Evolutionary conservation across 2,329 filamentous ascomycete genomes (phyloP).

Genomic region (Trichophyton simii): DNA sequence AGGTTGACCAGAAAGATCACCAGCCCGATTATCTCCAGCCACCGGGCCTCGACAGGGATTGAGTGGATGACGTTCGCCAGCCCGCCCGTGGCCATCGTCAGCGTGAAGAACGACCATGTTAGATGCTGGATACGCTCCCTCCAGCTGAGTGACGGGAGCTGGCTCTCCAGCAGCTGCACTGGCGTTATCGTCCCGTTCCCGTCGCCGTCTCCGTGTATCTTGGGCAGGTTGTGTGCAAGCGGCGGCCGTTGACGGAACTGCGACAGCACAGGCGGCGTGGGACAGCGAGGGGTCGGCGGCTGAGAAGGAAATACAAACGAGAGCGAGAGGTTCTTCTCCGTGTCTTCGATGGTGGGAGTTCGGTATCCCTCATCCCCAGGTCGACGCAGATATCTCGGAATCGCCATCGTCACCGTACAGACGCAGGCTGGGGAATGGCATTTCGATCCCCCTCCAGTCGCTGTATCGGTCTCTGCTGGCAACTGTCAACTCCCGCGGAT

Average conservation of each 20-base stretch:
- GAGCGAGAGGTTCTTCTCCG: conserved; percentile 17
- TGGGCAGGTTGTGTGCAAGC: background rate
- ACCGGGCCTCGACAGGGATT: conserved; percentile 1
- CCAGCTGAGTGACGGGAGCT: conserved; percentile 30
- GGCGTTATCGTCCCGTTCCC: background rate
- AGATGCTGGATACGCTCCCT: conserved; percentile 48
- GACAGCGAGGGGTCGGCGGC: background rate
- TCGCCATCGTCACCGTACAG: background rate
- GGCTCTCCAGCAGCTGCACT: conserved; percentile 6
- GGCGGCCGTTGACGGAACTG: conserved; percentile 6
- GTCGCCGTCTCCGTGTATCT: background rate
- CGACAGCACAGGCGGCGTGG: conserved; percentile 7
- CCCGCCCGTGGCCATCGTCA: conserved; percentile 51
- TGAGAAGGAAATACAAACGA: background rate
- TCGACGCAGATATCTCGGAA: conserved; percentile 24
- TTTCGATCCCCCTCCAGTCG: background rate
- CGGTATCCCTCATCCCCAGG: conserved; percentile 34
- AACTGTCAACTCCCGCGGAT: background rate
- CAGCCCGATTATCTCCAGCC: conserved; percentile 44
- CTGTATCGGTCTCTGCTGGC: background rate
- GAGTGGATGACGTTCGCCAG: conserved; percentile 47
- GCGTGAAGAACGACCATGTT: conserved; percentile 70
- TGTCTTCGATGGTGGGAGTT: conserved; percentile 35
- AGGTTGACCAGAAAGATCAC: conserved; percentile 54
- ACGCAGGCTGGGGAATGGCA: background rate